Percentiles rank a stretch among this genome's conserved stretches.
These are phyloP conservation scores for Emmonsia crescens DNA, from an alignment of 2,329 filamentous ascomycete species.

Conservation along the genomic window DNA sequence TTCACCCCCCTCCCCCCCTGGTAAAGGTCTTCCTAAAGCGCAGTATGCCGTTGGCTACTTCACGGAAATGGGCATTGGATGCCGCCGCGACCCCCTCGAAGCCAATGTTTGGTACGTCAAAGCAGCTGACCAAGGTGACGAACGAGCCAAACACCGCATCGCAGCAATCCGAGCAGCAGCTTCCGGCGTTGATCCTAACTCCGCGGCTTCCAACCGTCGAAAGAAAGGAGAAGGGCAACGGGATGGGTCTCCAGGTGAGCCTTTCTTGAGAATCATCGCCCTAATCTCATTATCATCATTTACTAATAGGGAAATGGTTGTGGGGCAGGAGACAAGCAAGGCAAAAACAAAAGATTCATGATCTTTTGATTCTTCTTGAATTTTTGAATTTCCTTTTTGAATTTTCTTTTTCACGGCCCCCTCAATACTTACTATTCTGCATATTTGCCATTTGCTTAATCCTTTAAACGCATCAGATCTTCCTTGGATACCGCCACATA, in stretches of 20 bases:
- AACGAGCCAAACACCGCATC: conserved; percentile 76
- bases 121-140: conserved; percentile 83
- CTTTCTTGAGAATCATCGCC: conserved; percentile 1
- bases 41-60: conserved; percentile 95
- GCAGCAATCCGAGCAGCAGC: conserved; percentile 79
- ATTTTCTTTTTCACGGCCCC: background rate
- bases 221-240: background rate
- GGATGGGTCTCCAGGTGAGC: background rate
- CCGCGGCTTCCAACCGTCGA: conserved; percentile 14
- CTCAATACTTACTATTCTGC: background rate
- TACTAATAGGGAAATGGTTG: background rate
- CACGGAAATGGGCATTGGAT: conserved; percentile 96
- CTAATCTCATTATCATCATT: background rate
- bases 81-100: conserved; percentile 83
- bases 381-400: background rate
- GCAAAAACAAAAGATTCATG: conserved; percentile 16
- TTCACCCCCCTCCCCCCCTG: background rate
- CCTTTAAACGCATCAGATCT: background rate
- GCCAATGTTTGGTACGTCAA: conserved; percentile 98
- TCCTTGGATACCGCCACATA: background rate
- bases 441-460: background rate
- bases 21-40: conserved; percentile 48
- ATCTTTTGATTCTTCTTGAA: conserved; percentile 15
- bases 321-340: conserved; percentile 11
- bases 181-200: conserved; percentile 37